Conservation (phyloP, 2,329 filamentous ascomycete genomes). For the Pyrenophora tritici-repentis region DNA sequence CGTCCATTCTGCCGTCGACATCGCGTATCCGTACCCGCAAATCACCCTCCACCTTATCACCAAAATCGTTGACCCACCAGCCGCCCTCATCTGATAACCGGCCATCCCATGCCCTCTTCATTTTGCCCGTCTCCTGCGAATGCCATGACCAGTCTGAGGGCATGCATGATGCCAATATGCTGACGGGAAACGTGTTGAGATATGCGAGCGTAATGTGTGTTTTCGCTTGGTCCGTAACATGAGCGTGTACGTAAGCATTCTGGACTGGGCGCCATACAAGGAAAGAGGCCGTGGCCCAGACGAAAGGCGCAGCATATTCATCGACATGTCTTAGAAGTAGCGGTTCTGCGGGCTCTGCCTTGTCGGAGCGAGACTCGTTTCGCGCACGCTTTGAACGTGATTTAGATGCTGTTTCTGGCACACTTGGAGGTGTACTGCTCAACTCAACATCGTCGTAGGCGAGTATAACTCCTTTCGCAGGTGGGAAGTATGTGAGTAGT, state of each 20-base stretch:
- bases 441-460: conserved; percentile 72
- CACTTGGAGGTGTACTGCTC: conserved; percentile 58
- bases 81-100: conserved; percentile 57
- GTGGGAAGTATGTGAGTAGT: conserved; percentile 75
- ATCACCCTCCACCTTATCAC: conserved; percentile 58
- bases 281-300: conserved; percentile 88
- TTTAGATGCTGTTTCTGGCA: background rate
- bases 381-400: conserved; percentile 14
- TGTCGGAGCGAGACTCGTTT: conserved; percentile 5
- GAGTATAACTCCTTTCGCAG: conserved; percentile 74
- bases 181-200: conserved; percentile 90
- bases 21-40: conserved; percentile 81
- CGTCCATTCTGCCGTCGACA: conserved; percentile 71
- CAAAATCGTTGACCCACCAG: conserved; percentile 75
- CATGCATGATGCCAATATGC: conserved; percentile 76
- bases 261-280: conserved; percentile 78
- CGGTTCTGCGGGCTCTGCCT: conserved; percentile 9
- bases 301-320: conserved; percentile 85
- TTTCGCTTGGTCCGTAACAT: conserved; percentile 83
- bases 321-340: conserved; percentile 37
- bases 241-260: conserved; percentile 77
- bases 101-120: conserved; percentile 34
- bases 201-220: conserved; percentile 88
- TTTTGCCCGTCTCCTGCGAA: conserved; percentile 26
- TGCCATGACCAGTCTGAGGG: conserved; percentile 80